Base-by-base conservation (phyloP, 768 basidiomycete species). In the Naganishia vaughanmartiniae region DNA sequence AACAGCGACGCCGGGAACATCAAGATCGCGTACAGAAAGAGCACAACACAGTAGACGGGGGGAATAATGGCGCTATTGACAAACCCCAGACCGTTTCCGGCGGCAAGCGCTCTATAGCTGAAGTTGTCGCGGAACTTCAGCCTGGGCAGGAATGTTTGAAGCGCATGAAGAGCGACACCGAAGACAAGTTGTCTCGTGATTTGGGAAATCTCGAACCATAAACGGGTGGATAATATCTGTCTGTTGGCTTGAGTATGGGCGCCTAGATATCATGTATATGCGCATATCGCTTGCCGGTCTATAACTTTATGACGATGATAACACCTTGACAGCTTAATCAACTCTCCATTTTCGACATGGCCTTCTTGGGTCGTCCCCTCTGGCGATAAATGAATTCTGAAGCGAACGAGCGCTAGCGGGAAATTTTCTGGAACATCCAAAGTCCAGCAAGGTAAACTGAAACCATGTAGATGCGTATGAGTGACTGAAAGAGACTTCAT, bases 161-260 rank as follows among this genome's bases (percentile, higher is more conserved):
- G 60, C 36, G 60, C 24, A 17, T 26, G 19, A 63, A 63, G 39
- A 46, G 60, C 39, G 60, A 63, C 42, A 30, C 60, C 7, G 60
- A 42, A 15, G 60, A 63, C 31, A 63, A 45, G 42, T 42, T 63
- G 2, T 63, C 60, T 26, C 24, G 21, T 2, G 39, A 39, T 4
- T 26, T 63, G 19, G 39, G 42, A 28, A 45, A 63, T 26, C 26
- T 63, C 14, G 24, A 63, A 12, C n/a, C 58, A 60, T 60, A 21
- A 51, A 15, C 24, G 2, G 4, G 7, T n/a, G 48, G 21, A 51
- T 51, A 51, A 12, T 51, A 51, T 51, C n/a, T 51, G 48, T 51
- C 3, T 51, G 48, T 51, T 12, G 48, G 48, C 1, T n/a, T 7
- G 21, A 12, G 24, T 51, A 51, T 51, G 24, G 4, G 24, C 48